Evolutionary conservation across 176 grass and related monocot genomes (phyloP), one percentile per base, ranked within the genome.

Genomic region (Carex myosuroides): DNA sequence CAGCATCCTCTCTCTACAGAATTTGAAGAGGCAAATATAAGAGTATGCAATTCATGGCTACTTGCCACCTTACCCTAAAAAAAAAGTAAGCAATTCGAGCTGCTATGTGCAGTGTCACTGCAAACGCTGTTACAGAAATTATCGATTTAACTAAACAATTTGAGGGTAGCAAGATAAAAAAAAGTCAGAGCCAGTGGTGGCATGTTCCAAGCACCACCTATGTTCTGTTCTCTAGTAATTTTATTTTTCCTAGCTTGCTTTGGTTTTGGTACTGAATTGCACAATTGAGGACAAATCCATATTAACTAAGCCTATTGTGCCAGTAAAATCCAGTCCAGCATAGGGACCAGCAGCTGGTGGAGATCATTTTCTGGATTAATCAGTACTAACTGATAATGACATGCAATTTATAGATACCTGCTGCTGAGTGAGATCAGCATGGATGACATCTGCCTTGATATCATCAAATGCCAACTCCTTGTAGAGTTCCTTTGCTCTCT

Each of bases 401-500:
- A 62, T n/a, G 73, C 30, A 35, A 42, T 52, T 58, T 66, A 66
- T 30, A 61, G 29, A 85, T 83, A 98, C 96, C 96, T 95, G 89
- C 70, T 98, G 83, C 30, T 98, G 92, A 80, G 57, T 90, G 79
- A 98, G 96, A 77, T 98, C 96, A 54, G 93, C 91, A 85, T 98
- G 96, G 61, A 98, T 95, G 66, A 88, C 88, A 89, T 93, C 88
- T 81, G 84, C 93, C 87, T 90, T 93, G 82, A 98, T 61, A 57
- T 98, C 88, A 18, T 98, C 91, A 79, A 93, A 98, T 62, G 89
- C 89, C 70, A 98, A 79, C 87, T 98, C 96, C 65, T 90, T 98
- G 89, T 95, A 98, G 18, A 98, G 93, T 48, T 98, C 93, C 76
- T 95, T 98, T n/a, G 96, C 96, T 64, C 93, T 95, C 60, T 98